Conservation (phyloP, 768 basidiomycete genomes). For the Boletus sensibilis region DNA sequence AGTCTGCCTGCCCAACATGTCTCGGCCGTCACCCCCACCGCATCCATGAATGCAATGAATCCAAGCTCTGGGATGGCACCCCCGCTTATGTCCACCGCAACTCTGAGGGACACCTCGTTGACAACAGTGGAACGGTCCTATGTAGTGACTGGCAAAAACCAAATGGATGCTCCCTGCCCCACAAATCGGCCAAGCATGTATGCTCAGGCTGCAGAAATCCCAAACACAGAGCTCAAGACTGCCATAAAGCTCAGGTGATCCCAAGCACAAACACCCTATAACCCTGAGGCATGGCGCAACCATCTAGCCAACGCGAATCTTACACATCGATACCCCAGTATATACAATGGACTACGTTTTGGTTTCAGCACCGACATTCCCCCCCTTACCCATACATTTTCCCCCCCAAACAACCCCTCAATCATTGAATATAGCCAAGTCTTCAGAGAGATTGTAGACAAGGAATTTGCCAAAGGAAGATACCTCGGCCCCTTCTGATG, state of each 20-base stretch:
- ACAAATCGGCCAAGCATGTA: neutral
- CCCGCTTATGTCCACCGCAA: neutral
- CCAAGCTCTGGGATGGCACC: neutral
- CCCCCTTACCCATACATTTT: neutral
- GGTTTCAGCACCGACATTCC: neutral
- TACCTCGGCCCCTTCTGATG: neutral
- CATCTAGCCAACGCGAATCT: too few relatives aligned
- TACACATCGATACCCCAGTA: neutral
- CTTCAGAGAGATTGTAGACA: neutral
- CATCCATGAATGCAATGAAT: neutral
- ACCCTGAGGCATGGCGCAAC: neutral
- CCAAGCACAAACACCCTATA: neutral
- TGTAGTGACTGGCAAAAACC: constrained; percentile 5
- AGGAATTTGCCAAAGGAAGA: neutral
- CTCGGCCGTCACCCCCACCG: neutral
- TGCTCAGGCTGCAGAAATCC: too few relatives aligned
- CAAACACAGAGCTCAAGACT: neutral
- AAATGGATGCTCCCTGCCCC: neutral
- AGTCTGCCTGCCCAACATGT: neutral
- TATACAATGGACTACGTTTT: neutral
- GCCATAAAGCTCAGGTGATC: neutral
- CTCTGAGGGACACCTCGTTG: neutral
- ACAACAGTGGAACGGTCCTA: rapidly evolving
- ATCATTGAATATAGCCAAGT: rapidly evolving
- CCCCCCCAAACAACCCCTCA: neutral